Evolutionary conservation across 441 rosid species (phyloP).

Genomic region (Syzygium syzygioides): DNA sequence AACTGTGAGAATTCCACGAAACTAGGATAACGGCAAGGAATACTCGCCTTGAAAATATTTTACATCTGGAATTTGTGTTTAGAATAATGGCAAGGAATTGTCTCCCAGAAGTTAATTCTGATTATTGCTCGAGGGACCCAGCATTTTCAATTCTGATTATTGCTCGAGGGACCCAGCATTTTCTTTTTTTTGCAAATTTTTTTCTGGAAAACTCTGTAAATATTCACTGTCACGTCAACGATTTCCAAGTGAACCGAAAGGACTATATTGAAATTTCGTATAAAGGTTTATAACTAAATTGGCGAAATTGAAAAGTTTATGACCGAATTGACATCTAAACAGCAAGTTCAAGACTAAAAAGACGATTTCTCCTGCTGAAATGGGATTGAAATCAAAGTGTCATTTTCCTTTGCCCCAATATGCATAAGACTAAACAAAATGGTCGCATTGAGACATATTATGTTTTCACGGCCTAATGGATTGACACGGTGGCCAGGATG

Average conservation of each 20-base stretch:
- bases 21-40: not conserved
- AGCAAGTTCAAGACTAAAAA: accelerated
- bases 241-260: accelerated
- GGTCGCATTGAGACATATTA: not conserved
- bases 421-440: not conserved
- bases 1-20: not conserved
- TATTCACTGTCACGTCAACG: not conserved
- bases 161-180: no score
- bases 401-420: not conserved
- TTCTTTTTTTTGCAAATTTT: no score
- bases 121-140: not conserved
- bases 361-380: not conserved
- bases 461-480: not conserved
- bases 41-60: not conserved
- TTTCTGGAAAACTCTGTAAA: not conserved
- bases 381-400: not conserved
- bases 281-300: accelerated
- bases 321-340: accelerated
- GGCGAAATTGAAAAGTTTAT: accelerated
- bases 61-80: not conserved
- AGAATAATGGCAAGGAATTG: not conserved
- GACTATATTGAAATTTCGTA: accelerated
- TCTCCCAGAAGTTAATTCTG: not conserved
- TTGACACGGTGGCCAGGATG: accelerated
- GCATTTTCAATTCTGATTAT: no score